These are phyloP conservation scores for Fomes fomentarius DNA, from an alignment of 1,284 basidiomycete genomes.

Conservation along the genomic window DNA sequence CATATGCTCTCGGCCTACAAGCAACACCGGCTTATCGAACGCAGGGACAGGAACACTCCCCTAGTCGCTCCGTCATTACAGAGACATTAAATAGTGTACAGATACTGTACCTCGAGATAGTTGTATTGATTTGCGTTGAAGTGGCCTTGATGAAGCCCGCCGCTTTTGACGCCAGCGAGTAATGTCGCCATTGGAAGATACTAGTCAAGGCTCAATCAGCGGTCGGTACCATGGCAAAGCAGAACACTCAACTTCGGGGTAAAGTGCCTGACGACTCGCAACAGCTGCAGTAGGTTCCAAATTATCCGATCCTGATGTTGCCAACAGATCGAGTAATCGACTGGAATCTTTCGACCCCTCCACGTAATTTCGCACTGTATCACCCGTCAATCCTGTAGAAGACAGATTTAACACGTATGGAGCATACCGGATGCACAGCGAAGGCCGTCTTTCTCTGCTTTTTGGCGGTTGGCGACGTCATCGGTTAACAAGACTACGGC, in stretches of 20 bases:
- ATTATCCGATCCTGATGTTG: conserved; percentile 62
- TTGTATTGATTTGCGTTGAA: conserved; percentile 98
- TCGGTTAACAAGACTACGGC: conserved; percentile 85
- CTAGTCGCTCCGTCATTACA: conserved; percentile 39
- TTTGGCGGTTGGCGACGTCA: conserved; percentile 84
- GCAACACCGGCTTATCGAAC: conserved; percentile 80
- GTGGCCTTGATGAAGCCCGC: conserved; percentile 87
- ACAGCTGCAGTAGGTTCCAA: conserved; percentile 63
- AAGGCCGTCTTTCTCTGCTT: conserved; percentile 76
- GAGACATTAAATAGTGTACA: neutral
- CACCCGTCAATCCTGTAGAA: neutral
- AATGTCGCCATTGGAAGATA: conserved; percentile 81
- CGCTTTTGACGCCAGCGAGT: conserved; percentile 84
- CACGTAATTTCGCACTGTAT: conserved; percentile 78
- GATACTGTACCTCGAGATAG: conserved; percentile 78
- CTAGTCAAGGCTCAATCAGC: conserved; percentile 42
- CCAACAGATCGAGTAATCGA: conserved; percentile 80
- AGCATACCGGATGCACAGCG: conserved; percentile 61
- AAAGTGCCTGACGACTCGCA: conserved; percentile 63
- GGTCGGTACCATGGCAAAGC: neutral
- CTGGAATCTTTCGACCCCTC: conserved; percentile 67
- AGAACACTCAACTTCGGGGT: conserved; percentile 67
- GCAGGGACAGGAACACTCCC: conserved; percentile 81
- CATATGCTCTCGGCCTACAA: conserved; percentile 92
- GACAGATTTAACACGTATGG: neutral